A percentile compares a stretch with the other conserved stretches of the same genome.
These are phyloP conservation scores for Vicia sativa DNA, from an alignment of 306 rosid genomes.

Conservation along the genomic window DNA sequence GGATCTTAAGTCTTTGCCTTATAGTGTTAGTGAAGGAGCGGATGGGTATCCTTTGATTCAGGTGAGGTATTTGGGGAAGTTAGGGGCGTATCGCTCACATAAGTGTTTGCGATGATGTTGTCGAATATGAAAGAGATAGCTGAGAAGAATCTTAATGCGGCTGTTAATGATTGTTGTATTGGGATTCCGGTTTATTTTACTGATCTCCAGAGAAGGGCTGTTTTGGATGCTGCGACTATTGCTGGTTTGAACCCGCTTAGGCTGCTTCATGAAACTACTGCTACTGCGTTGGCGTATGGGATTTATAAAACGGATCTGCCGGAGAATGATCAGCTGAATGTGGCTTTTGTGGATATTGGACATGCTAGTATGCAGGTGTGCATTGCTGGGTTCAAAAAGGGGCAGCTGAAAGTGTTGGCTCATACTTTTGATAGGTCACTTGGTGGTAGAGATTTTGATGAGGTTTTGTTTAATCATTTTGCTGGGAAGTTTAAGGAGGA, in stretches of 20 bases:
- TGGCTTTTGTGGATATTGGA: constrained; percentile 92
- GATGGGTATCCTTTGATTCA: constrained; percentile 87
- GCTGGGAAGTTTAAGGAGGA: constrained; percentile 77
- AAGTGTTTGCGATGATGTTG: constrained; percentile 80
- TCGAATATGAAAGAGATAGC: constrained; percentile 79
- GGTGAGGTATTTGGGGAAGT: constrained; percentile 65
- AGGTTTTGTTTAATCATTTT: constrained; percentile 76
- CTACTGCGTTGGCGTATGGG: constrained; percentile 94
- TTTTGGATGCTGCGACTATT: constrained; percentile 86
- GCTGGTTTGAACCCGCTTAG: constrained; percentile 89
- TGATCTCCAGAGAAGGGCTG: constrained; percentile 91
- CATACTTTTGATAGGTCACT: constrained; percentile 79
- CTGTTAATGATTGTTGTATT: constrained; percentile 88
- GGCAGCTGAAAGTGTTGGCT: constrained; percentile 84
- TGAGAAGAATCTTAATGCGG: constrained; percentile 70
- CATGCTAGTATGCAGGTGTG: constrained; percentile 98
- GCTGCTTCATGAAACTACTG: constrained; percentile 86
- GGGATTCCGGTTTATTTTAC: constrained; percentile 93
- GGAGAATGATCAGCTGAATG: constrained; percentile 77
- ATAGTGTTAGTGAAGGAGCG: constrained; percentile 64
- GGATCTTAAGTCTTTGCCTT: constrained; percentile 77
- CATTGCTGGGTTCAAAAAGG: constrained; percentile 88
- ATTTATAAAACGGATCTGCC: constrained; percentile 92
- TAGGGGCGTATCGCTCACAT: constrained; percentile 69
- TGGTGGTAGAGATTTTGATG: constrained; percentile 97